phyloP scores from a whole-genome alignment of 352 stramenopile genomes.

The Phytopythium litorale region DNA sequence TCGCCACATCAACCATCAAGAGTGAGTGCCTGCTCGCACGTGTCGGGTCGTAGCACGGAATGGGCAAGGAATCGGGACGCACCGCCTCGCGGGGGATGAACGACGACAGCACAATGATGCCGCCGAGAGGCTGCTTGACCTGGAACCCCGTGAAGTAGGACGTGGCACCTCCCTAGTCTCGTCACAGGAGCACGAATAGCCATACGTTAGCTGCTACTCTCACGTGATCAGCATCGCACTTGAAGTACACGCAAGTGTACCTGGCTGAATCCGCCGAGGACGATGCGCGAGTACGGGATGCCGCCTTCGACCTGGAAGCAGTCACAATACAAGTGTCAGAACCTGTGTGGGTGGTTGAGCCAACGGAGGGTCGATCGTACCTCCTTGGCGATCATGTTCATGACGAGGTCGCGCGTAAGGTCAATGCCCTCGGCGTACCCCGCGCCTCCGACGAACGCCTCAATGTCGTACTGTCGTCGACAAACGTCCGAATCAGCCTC shows the following conservation, averaged over 20 bases:
- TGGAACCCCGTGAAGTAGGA: constrained; percentile 79
- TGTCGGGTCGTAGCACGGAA: not conserved
- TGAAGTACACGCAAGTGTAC: constrained; percentile 11
- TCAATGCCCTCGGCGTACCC: constrained; percentile 88
- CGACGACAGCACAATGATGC: constrained; percentile 66
- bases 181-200: too few species aligned
- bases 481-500: not conserved
- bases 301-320: constrained; percentile 26
- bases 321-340: not conserved
- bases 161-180: constrained; percentile 76
- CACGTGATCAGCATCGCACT: too few species aligned
- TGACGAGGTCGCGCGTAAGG: constrained; percentile 52
- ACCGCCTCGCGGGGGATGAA: constrained; percentile 61
- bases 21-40: not conserved
- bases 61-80: constrained; percentile 1
- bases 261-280: constrained; percentile 93
- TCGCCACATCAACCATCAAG: not conserved
- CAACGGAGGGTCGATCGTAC: not conserved
- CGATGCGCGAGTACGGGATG: constrained; percentile 87
- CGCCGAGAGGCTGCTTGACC: constrained; percentile 50
- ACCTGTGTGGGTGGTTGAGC: not conserved
- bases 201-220: not conserved
- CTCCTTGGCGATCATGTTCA: constrained; percentile 73
- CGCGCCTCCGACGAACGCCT: constrained; percentile 86
- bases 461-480: constrained; percentile 87